These are phyloP conservation scores for Fomes fomentarius DNA, from an alignment of 1,284 basidiomycete genomes.

Conservation along the genomic window DNA sequence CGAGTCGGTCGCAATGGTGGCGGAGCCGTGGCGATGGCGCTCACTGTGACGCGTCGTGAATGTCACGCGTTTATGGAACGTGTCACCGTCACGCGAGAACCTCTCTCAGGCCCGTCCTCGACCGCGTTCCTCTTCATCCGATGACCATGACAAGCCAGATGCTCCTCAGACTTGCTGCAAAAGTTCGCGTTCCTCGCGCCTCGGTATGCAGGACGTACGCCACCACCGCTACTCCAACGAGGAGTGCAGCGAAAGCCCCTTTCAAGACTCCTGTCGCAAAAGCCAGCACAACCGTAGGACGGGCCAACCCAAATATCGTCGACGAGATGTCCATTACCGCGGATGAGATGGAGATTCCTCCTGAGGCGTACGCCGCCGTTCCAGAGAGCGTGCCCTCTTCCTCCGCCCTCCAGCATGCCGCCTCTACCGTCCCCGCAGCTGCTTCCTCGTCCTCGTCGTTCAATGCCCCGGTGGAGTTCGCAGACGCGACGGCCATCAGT, in stretches of 20 bases:
- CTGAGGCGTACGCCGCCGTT: conserved; percentile 19
- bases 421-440: not conserved
- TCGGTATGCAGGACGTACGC: conserved; percentile 21
- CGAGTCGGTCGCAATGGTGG: not conserved
- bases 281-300: conserved; percentile 25
- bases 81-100: conserved; percentile 7
- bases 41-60: conserved; percentile 16
- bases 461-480: conserved; percentile 10
- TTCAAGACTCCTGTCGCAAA: conserved; percentile 14
- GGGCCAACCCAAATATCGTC: conserved; percentile 24
- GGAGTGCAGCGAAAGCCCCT: conserved; percentile 1
- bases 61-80: conserved; percentile 15
- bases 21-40: conserved; percentile 2
- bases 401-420: conserved; percentile 13
- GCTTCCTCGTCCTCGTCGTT: not conserved
- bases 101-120: not conserved
- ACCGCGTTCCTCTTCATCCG: not conserved
- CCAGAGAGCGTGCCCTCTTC: conserved; percentile 33
- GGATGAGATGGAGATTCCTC: conserved; percentile 22
- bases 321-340: conserved; percentile 24
- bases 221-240: conserved; percentile 8
- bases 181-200: not conserved
- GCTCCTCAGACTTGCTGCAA: conserved; percentile 7
- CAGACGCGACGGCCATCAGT: conserved; percentile 5
- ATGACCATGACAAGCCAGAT: conserved; percentile 16